Evolutionary conservation across 1,284 basidiomycete species (phyloP).

Genomic region (Phylloboletellus chloephorus): DNA sequence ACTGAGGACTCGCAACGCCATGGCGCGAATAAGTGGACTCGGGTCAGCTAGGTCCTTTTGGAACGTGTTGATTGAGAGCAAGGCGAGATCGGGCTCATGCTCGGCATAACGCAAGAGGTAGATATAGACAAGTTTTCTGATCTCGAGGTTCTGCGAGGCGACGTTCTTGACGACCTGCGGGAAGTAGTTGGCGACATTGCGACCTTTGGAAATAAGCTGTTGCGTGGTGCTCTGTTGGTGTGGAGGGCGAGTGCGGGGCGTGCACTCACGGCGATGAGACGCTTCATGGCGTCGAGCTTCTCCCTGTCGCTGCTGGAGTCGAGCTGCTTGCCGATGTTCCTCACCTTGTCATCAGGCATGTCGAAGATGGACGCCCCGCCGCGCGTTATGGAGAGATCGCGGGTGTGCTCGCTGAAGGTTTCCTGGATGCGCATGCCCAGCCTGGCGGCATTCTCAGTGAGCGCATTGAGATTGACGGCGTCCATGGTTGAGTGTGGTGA

Average conservation of each 20-base stretch:
- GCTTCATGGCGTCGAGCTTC: constrained; percentile 90
- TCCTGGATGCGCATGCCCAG: constrained; percentile 76
- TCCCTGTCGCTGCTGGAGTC: constrained; percentile 84
- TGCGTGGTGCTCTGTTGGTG: constrained; percentile 12
- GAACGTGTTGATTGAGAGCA: constrained; percentile 98
- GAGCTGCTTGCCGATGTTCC: constrained; percentile 78
- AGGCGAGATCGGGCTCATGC: constrained; percentile 88
- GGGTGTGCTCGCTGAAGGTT: constrained; percentile 70
- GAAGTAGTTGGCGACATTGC: constrained; percentile 89
- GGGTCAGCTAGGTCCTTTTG: constrained; percentile 93
- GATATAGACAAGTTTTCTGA: constrained; percentile 96
- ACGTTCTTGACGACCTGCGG: constrained; percentile 94
- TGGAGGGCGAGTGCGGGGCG: constrained; percentile 2
- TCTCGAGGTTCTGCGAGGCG: constrained; percentile 84
- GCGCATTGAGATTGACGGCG: constrained; percentile 55
- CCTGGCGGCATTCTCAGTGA: constrained; percentile 75
- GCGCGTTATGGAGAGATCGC: constrained; percentile 57
- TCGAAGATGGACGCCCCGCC: constrained; percentile 60
- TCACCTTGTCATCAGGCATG: constrained; percentile 63
- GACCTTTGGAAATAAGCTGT: constrained; percentile 88
- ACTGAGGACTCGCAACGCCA: constrained; percentile 91
- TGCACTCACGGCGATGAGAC: constrained; percentile 77
- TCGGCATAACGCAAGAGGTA: constrained; percentile 93
- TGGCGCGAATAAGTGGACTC: constrained; percentile 88
- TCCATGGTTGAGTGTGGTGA: constrained; percentile 22